A percentile compares a stretch with the other conserved stretches of the same genome.
Conservation (phyloP, 2,329 filamentous ascomycete genomes). For the Xylariales sp. region DNA sequence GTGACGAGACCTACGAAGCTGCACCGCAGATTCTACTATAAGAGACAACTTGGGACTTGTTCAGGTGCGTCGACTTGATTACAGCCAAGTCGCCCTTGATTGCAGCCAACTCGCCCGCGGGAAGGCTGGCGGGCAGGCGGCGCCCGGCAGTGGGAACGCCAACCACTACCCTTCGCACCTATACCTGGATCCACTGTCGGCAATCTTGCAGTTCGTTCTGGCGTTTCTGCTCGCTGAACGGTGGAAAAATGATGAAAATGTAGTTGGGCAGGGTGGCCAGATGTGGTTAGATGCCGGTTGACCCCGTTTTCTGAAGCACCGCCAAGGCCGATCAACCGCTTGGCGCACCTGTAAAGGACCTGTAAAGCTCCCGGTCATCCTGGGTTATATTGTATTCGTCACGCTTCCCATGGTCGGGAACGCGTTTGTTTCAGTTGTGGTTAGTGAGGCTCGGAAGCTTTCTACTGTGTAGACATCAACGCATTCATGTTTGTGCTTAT, state of each 20-base stretch:
- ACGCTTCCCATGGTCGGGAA: background rate
- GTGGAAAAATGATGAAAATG: slow-evolving; percentile 3
- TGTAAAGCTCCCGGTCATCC: background rate
- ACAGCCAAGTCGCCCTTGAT: no score
- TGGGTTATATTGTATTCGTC: slow-evolving; percentile 8
- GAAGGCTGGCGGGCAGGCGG: no score
- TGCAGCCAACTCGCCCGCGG: no score
- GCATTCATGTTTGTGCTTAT: background rate
- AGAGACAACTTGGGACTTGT: no score
- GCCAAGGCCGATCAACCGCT: slow-evolving; percentile 7
- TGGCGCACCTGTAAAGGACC: background rate
- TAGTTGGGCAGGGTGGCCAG: background rate
- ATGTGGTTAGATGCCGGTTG: background rate
- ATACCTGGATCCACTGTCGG: background rate
- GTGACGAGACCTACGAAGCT: no score
- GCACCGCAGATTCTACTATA: no score
- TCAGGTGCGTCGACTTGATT: no score
- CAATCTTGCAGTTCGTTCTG: background rate
- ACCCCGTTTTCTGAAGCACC: slow-evolving; percentile 3
- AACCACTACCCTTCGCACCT: background rate
- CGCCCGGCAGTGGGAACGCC: background rate
- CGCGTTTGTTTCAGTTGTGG: background rate
- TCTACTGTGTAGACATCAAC: background rate
- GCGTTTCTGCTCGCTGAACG: slow-evolving; percentile 3
- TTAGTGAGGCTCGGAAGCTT: slow-evolving; percentile 3